Base-by-base conservation (phyloP, 257 asterid genomes). In the Cynanchum wilfordii region DNA sequence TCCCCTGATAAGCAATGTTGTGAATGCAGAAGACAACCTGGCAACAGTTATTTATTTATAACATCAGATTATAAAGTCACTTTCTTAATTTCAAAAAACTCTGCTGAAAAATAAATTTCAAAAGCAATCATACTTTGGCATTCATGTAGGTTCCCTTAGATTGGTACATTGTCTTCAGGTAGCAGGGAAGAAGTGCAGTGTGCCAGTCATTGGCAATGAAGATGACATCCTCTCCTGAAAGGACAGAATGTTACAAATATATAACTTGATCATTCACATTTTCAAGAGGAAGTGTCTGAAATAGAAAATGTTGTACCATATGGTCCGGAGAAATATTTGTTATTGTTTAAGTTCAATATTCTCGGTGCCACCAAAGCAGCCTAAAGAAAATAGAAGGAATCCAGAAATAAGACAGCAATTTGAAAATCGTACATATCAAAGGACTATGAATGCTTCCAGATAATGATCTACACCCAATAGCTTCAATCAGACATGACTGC, bases 121-220 rank as follows among this genome's bases (percentile, higher is more conserved):
- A 55, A 42, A 20, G n/a, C 65, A n/a, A 45, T 50, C 69, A 70
- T 76, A 91, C 97, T 86, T 86, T 95, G 63, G 99, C 97, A 66
- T 79, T 73, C 79, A 33, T 75, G 91, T 87, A 92, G 70, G 88
- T 79, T 83, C 99, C 99, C 79, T 63, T 84, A 27, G 99, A 79
- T 71, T 95, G 97, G 88, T 95, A 95, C 71, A 88, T 78, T 42
- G 85, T 73, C 86, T 95, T 90, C 40, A 92, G 89, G 86, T 90
- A 95, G 88, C 99, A 90, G 0, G 99, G 97, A 72, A 95, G 93
- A 79, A 86, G 84, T 76, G 97, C 90, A 33, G 95, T 87, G 84
- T 95, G 99, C 98, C 99, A 95, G 75, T 95, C 99, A 64, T 95
- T 95, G 52, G 98, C 98, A 67, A 95, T 66, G 79, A 94, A 91